Evolutionary conservation across 768 basidiomycete species (phyloP).

Genomic region (Cystofilobasidium ferigula): DNA sequence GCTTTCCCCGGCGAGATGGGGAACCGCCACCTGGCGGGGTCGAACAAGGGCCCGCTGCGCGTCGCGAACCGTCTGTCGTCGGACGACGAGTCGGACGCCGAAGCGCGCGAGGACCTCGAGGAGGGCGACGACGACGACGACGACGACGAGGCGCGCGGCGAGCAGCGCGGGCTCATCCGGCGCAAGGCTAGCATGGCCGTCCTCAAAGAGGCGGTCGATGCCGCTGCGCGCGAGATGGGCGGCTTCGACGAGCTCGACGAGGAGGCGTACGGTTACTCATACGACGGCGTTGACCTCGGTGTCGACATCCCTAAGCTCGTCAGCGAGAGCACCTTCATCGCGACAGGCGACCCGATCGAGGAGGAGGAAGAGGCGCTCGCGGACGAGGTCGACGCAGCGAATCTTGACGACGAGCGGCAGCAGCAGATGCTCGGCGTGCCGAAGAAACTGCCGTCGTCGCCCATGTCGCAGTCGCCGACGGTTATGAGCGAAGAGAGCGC

Average conservation of each 20-base stretch:
- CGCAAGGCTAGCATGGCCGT: slow-evolving; percentile 24
- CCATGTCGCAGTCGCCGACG: slow-evolving; percentile 1
- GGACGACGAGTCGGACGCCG: neutral
- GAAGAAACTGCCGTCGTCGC: no score
- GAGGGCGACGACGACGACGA: neutral
- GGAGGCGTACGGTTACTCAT: slow-evolving; percentile 2
- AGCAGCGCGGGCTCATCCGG: slow-evolving; percentile 3
- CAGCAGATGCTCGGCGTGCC: neutral
- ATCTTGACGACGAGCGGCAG: neutral
- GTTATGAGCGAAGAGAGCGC: neutral
- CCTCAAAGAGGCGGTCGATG: slow-evolving; percentile 20
- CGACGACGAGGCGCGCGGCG: neutral
- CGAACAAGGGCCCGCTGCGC: neutral
- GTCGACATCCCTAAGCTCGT: neutral
- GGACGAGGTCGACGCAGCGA: neutral
- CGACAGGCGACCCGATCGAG: neutral
- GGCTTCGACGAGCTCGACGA: neutral
- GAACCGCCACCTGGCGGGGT: neutral
- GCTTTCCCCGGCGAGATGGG: slow-evolving; percentile 10
- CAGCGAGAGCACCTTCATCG: neutral
- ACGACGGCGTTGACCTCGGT: neutral
- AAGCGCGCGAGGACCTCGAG: no score
- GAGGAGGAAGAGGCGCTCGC: slow-evolving; percentile 9
- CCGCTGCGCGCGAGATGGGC: slow-evolving; percentile 12
- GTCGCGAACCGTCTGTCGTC: neutral